These are phyloP conservation scores for Leishmania mexicana DNA, from an alignment of 208 protist species.

Conservation along the genomic window DNA sequence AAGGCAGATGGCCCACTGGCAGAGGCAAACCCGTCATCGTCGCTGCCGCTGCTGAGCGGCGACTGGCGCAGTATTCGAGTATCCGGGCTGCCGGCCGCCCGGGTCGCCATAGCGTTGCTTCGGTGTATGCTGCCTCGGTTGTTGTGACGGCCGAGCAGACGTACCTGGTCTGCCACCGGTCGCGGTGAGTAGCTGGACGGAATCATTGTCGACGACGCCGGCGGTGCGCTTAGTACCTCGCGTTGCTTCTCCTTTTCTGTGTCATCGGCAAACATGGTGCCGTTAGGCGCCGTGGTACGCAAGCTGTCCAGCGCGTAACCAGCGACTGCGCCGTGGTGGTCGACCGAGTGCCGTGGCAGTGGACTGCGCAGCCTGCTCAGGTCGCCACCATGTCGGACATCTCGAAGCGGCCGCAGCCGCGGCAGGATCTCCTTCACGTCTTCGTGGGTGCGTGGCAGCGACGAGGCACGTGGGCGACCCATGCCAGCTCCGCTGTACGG, in stretches of 20 bases:
- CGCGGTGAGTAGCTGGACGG: constrained; percentile 3
- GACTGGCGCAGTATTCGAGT: not conserved
- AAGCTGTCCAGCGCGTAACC: not conserved
- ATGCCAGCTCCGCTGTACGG: not conserved
- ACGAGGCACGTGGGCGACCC: constrained; percentile 20
- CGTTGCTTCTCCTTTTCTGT: not conserved
- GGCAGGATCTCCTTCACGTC: constrained; percentile 25
- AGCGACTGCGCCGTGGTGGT: not conserved
- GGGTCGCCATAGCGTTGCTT: not conserved
- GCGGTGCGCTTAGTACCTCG: constrained; percentile 5
- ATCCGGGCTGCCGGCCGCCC: not conserved
- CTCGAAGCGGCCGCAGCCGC: constrained; percentile 18
- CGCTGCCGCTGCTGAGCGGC: not conserved
- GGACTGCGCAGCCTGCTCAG: constrained; percentile 1
- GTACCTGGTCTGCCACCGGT: constrained; percentile 7
- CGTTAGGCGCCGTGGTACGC: not conserved
- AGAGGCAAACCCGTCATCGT: not conserved
- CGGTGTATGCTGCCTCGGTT: not conserved
- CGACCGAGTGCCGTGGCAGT: not conserved
- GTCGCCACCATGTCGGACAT: not conserved
- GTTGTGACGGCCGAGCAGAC: constrained; percentile 1
- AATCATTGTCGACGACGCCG: not conserved
- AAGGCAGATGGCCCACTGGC: not conserved
- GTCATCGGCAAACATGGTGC: not conserved
- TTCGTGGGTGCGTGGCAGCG: constrained; percentile 24